Percentiles rank a stretch among this genome's conserved stretches.
Conservation (phyloP, 148 eudicot species). For the Rhododendron mucronatum region DNA sequence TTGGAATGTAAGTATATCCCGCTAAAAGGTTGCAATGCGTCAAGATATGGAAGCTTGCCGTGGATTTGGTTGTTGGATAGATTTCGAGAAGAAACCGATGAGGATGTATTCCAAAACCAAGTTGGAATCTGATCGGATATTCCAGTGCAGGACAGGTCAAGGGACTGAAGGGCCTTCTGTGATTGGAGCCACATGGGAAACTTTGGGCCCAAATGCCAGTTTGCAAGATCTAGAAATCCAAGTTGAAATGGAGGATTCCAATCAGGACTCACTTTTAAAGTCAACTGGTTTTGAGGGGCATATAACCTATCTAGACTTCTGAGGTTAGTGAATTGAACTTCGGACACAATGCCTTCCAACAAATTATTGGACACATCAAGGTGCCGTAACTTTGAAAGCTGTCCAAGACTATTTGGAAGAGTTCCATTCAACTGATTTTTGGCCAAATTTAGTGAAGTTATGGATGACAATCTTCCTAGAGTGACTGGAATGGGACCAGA, state of each 20-base stretch:
- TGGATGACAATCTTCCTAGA: background rate
- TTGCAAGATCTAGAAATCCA: background rate
- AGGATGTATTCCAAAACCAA: conserved; percentile 6
- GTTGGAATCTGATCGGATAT: background rate
- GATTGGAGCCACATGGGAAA: background rate
- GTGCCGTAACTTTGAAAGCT: background rate
- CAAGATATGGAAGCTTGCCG: conserved; percentile 3
- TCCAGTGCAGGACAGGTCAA: background rate
- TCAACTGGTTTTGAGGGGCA: conserved; percentile 9
- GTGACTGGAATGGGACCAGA: background rate
- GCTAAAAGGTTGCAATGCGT: background rate
- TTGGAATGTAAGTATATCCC: background rate
- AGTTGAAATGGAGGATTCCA: conserved; percentile 26
- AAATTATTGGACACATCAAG: background rate
- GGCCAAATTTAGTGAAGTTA: background rate
- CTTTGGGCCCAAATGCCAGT: background rate
- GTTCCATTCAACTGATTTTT: background rate
- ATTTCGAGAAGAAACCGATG: background rate
- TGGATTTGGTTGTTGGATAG: conserved; percentile 7
- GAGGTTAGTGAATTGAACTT: too few species aligned
- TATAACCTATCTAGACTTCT: background rate
- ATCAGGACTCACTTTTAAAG: background rate
- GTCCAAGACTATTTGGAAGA: conserved; percentile 11
- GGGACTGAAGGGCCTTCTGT: background rate
- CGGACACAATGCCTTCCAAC: conserved; percentile 18